Evolutionary conservation across 768 basidiomycete species (phyloP).

Genomic region (Hypholoma sublateritium): DNA sequence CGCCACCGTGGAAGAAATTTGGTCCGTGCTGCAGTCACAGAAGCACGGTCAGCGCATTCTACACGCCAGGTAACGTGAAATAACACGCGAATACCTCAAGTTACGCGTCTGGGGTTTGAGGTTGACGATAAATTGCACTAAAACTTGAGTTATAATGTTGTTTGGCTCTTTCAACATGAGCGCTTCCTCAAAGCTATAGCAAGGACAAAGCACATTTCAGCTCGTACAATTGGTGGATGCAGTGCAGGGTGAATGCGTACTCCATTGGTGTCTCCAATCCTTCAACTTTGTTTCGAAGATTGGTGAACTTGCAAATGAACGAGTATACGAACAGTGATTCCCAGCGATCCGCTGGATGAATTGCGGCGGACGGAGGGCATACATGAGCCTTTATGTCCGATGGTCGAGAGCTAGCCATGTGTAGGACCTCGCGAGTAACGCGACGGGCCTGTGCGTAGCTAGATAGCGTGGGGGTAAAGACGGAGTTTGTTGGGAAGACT

Average conservation of each 20-base stretch:
- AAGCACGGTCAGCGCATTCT: conserved; percentile 28
- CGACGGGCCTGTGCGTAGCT: conserved; percentile 30
- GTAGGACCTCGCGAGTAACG: conserved; percentile 31
- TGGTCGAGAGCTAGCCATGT: conserved; percentile 31
- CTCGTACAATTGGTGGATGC: conserved; percentile 3
- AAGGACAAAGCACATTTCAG: conserved; percentile 16
- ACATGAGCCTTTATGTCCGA: conserved; percentile 42
- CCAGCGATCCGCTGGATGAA: conserved; percentile 82
- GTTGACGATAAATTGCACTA: conserved; percentile 77
- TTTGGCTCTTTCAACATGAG: conserved; percentile 72
- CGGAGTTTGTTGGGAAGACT: conserved; percentile 27
- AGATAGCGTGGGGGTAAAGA: conserved; percentile 29
- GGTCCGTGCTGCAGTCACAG: conserved; percentile 62
- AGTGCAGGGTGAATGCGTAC: conserved; percentile 48
- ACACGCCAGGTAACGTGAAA: conserved; percentile 19
- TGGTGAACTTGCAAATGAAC: conserved; percentile 82
- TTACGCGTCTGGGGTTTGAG: conserved; percentile 88
- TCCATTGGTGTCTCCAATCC: conserved; percentile 82
- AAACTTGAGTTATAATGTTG: conserved; percentile 69
- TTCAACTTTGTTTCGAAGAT: conserved; percentile 71
- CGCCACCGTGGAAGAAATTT: conserved; percentile 76
- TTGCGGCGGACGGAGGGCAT: conserved; percentile 62
- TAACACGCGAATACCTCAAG: conserved; percentile 65
- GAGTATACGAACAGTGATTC: conserved; percentile 84
- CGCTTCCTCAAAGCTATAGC: conserved; percentile 73